phyloP scores from a whole-genome alignment of 1,284 basidiomycete genomes.

The Marasmius sp. region DNA sequence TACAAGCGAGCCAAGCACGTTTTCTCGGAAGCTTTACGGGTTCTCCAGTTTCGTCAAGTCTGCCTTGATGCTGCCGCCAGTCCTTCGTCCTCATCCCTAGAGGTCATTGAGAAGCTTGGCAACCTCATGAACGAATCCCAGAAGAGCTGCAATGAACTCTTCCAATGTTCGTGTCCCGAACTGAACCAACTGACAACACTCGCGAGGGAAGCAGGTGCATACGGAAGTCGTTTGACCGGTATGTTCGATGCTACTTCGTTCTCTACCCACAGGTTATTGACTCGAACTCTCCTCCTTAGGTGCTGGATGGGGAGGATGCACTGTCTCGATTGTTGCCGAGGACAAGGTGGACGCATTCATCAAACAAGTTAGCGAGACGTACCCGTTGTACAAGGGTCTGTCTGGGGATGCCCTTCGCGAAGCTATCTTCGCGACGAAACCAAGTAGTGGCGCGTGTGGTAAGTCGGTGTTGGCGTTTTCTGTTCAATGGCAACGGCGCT shows the following conservation, averaged over 20 bases:
- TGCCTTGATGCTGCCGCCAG: constrained; percentile 48
- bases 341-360: constrained; percentile 69
- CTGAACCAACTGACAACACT: constrained; percentile 68
- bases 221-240: constrained; percentile 79
- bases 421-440: constrained; percentile 83
- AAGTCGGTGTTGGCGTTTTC: constrained; percentile 28
- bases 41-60: constrained; percentile 68
- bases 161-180: constrained; percentile 79
- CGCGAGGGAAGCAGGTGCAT: constrained; percentile 67
- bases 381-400: constrained; percentile 62
- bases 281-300: constrained; percentile 37
- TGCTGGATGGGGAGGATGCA: constrained; percentile 91
- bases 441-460: constrained; percentile 83
- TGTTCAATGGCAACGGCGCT: neutral
- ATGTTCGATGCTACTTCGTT: constrained; percentile 8
- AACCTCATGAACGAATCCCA: constrained; percentile 79
- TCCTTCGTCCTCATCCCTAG: constrained; percentile 15
- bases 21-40: constrained; percentile 74
- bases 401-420: constrained; percentile 61
- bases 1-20: constrained; percentile 81
- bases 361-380: constrained; percentile 54
- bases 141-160: constrained; percentile 63
- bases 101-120: constrained; percentile 54
- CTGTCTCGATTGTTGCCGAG: constrained; percentile 79
- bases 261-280: neutral